Conservation (phyloP, 164 flowering plant genomes). For the Cinnamomum micranthum region DNA sequence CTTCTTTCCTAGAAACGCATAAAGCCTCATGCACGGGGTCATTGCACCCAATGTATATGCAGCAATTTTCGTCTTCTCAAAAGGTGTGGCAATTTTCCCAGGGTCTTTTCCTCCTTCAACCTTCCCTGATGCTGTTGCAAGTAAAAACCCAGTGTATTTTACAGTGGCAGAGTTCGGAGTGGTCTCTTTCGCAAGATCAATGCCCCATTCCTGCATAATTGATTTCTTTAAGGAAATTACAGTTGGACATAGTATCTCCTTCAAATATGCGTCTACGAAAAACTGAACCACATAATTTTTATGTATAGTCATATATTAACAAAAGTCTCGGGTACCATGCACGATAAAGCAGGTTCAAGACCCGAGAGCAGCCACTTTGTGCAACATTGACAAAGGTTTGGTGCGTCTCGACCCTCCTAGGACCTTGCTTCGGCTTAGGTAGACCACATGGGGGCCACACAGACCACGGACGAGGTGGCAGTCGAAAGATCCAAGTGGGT, state of each 20-base stretch:
- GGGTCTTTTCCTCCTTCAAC: conserved; percentile 81
- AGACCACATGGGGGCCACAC: no score
- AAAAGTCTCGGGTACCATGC: no score
- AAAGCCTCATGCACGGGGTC: conserved; percentile 92
- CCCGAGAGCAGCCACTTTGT: no score
- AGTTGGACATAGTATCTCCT: not conserved
- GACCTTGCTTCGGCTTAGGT: no score
- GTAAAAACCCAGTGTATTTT: conserved; percentile 71
- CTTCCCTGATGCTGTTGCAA: conserved; percentile 97
- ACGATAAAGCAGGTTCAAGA: no score
- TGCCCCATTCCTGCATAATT: conserved; percentile 77
- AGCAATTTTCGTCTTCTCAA: conserved; percentile 92
- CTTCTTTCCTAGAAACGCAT: conserved; percentile 76
- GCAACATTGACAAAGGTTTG: no score
- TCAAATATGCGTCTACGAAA: no score
- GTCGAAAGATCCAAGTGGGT: no score
- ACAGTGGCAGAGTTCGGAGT: conserved; percentile 53
- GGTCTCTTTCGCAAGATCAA: conserved; percentile 43
- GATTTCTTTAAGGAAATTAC: conserved; percentile 13
- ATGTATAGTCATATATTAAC: no score
- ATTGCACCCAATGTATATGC: conserved; percentile 92
- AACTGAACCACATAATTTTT: no score
- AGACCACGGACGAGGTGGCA: no score
- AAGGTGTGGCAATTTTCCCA: conserved; percentile 88
- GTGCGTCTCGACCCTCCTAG: no score